These are phyloP conservation scores for Hypoxylon sp. DNA, from an alignment of 2,329 filamentous ascomycete species.

Conservation along the genomic window DNA sequence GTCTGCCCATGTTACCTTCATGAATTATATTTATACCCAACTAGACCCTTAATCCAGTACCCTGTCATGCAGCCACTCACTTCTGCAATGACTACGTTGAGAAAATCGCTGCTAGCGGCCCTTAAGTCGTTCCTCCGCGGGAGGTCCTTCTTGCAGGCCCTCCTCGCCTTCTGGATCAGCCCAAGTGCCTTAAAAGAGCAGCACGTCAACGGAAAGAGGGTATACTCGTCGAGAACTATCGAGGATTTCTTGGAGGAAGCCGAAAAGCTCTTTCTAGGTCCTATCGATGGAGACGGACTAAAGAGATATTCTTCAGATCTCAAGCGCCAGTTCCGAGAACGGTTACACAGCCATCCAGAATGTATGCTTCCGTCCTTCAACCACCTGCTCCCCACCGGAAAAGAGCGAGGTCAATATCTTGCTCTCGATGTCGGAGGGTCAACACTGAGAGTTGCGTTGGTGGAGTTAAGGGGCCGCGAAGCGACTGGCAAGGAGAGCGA, in stretches of 20 bases:
- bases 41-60: conserved; percentile 38
- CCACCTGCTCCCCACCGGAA: conserved; percentile 73
- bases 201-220: conserved; percentile 40
- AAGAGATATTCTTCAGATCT: conserved; percentile 64
- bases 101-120: conserved; percentile 68
- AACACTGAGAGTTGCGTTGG: conserved; percentile 75
- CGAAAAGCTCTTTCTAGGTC: conserved; percentile 66
- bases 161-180: conserved; percentile 69
- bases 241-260: conserved; percentile 71
- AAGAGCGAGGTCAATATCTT: conserved; percentile 72
- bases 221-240: conserved; percentile 52
- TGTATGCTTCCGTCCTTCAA: conserved; percentile 78
- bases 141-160: conserved; percentile 71
- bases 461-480: conserved; percentile 68
- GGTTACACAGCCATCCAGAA: conserved; percentile 66
- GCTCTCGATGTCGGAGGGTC: conserved; percentile 79
- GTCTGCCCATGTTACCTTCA: conserved; percentile 45
- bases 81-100: conserved; percentile 71
- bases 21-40: conserved; percentile 50
- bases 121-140: conserved; percentile 72
- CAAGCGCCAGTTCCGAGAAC: conserved; percentile 69
- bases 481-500: conserved; percentile 60
- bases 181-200: conserved; percentile 58
- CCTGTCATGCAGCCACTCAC: conserved; percentile 66
- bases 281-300: conserved; percentile 63